Base-by-base conservation (phyloP, 225 moss, liverwort and hornwort species). In the Climacium dendroides region DNA sequence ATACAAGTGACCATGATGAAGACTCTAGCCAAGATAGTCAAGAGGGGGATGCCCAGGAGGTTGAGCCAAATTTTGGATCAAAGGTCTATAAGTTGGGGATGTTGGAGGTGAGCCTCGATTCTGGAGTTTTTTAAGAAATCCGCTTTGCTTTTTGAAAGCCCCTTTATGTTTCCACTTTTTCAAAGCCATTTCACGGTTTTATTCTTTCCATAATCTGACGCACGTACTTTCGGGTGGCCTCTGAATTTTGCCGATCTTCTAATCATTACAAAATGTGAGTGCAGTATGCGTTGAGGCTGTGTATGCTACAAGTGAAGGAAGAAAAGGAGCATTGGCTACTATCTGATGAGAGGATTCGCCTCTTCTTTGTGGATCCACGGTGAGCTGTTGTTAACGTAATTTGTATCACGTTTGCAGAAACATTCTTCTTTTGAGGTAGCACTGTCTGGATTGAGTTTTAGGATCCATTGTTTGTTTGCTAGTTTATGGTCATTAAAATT, bases 281-380 rank as follows among this genome's bases (percentile, higher is more conserved):
- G 81, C 83, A 94, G 93, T 92, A 92, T 76, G 89, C 91, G 23
- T 85, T 93, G 81, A 92, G 91, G 87, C 89, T 92, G 55, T 93
- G 94, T 88, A 93, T 93, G 89, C 86, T 94, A 35, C 92, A 94
- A 93, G 79, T 82, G 85, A 90, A 93, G 66, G 94, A 93, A 90
- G 92, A 94, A 65, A 91, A 92, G 84, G 94, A 93, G 80, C 94
- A 93, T 72, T 94, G 93, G 94, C 65, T 89, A 70, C 87, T 93
- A 29, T 81, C 90, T 74, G 90, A 92, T 71, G 91, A 91, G 47
- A 90, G 91, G 39, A 91, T 94, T 57, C 88, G 88, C 62, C 91
- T 92, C 75, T 83, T 91, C 88, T 92, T 94, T 89, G 90, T 91
- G 74, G 88, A 92, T 80, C 90, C 90, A 75, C 90, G 90, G 90